Evolutionary conservation across 164 flowering plant genomes (phyloP).

Genomic region (Vitis amurensis): DNA sequence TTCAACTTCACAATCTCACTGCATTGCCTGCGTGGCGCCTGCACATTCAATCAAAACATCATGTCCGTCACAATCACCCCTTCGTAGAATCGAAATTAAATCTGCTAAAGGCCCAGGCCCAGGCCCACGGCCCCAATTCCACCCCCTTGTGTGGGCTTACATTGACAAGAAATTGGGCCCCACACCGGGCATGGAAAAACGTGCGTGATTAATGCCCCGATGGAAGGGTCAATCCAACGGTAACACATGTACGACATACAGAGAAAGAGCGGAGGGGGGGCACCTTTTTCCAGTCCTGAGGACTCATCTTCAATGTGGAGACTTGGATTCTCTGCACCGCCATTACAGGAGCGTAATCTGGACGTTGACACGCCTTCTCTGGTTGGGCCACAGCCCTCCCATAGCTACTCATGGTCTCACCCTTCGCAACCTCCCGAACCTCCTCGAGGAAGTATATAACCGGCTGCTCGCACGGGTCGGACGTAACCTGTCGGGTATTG

Average conservation of each 20-base stretch:
- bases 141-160: no score
- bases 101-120: no score
- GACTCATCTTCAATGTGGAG: slow-evolving; percentile 40
- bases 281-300: slow-evolving; percentile 43
- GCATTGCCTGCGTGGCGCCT: slow-evolving; percentile 70
- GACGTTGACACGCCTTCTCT: slow-evolving; percentile 22
- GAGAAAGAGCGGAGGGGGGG: neutral
- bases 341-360: slow-evolving; percentile 18
- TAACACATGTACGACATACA: neutral
- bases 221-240: no score
- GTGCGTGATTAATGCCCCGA: no score
- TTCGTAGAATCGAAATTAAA: no score
- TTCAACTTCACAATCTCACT: slow-evolving; percentile 39
- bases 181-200: no score
- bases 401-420: slow-evolving; percentile 34
- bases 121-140: no score
- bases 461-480: slow-evolving; percentile 37
- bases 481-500: slow-evolving; percentile 33
- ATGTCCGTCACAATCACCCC: neutral
- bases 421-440: slow-evolving; percentile 22
- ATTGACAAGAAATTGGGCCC: no score
- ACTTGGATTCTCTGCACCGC: slow-evolving; percentile 33
- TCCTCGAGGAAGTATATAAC: slow-evolving; percentile 32
- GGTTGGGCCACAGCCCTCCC: slow-evolving; percentile 10
- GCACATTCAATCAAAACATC: slow-evolving; percentile 12